These are phyloP conservation scores for Trichophyton mentagrophytes DNA, from an alignment of 2,329 filamentous ascomycete genomes.

Conservation along the genomic window DNA sequence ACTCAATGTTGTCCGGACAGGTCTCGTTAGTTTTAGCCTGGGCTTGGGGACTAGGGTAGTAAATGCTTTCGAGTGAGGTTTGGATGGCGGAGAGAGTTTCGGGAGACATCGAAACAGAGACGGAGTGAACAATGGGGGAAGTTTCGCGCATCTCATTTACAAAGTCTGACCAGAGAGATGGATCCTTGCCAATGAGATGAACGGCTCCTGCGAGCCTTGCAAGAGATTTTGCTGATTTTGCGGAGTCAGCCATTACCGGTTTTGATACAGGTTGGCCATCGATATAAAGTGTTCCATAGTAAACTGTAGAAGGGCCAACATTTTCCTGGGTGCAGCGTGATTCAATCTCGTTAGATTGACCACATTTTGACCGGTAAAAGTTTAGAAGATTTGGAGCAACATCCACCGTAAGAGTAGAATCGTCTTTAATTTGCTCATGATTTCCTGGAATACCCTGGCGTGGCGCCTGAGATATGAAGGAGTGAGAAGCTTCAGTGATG, in stretches of 20 bases:
- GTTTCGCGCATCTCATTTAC: neutral
- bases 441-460: neutral
- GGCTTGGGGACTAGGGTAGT: neutral
- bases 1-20: neutral
- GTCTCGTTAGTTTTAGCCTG: neutral
- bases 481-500: constrained; percentile 25
- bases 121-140: neutral
- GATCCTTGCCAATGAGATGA: neutral
- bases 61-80: neutral
- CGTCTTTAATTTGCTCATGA: neutral
- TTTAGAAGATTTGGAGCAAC: neutral
- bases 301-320: neutral
- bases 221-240: neutral
- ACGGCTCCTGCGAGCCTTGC: neutral
- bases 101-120: neutral
- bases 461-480: constrained; percentile 23
- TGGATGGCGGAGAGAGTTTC: neutral
- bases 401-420: neutral
- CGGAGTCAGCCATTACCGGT: neutral
- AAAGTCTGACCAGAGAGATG: neutral
- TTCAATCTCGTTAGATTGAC: neutral
- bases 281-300: constrained; percentile 1
- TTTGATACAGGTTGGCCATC: neutral
- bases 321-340: neutral
- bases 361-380: neutral